Percentiles rank a stretch among this genome's conserved stretches.
Conservation (phyloP, 371 early-diverging fungal species). For the Dinochytrium kinnereticum region DNA sequence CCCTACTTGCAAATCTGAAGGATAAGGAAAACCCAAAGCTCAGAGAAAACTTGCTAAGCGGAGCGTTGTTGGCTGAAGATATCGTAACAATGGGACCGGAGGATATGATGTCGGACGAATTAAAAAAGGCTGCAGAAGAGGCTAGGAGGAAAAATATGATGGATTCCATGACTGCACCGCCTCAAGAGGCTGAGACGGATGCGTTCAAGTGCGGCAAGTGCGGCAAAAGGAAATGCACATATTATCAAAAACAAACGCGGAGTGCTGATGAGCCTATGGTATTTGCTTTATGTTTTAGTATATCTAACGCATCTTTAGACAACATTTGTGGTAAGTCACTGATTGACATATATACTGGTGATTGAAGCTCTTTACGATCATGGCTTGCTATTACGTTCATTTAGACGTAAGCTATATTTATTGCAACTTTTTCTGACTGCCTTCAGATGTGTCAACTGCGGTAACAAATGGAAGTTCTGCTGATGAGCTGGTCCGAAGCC, state of each 20-base stretch:
- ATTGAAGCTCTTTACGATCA: not conserved
- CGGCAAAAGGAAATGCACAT: constrained; percentile 83
- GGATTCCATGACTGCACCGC: constrained; percentile 80
- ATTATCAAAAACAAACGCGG: constrained; percentile 98
- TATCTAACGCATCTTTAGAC: constrained; percentile 14
- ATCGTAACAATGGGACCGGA: constrained; percentile 83
- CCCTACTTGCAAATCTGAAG: constrained; percentile 80
- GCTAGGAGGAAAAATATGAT: constrained; percentile 76
- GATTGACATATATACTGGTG: too few relatives aligned
- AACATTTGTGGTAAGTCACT: constrained; percentile 20
- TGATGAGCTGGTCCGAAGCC: constrained; percentile 4
- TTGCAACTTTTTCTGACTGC: not conserved
- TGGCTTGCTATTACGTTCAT: not conserved
- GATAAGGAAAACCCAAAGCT: constrained; percentile 83
- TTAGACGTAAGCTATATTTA: constrained; percentile 5
- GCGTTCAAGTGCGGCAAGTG: constrained; percentile 97
- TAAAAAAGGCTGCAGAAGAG: constrained; percentile 44
- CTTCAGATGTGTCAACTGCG: constrained; percentile 11
- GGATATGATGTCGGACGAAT: constrained; percentile 34
- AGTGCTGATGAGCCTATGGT: constrained; percentile 99
- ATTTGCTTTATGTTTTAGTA: not conserved
- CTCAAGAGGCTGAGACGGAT: constrained; percentile 87
- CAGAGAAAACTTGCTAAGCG: constrained; percentile 73
- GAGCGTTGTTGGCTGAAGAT: constrained; percentile 57
- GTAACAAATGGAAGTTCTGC: constrained; percentile 23